Conservation (phyloP, 2,329 filamentous ascomycete species). For the Zasmidium cellare region DNA sequence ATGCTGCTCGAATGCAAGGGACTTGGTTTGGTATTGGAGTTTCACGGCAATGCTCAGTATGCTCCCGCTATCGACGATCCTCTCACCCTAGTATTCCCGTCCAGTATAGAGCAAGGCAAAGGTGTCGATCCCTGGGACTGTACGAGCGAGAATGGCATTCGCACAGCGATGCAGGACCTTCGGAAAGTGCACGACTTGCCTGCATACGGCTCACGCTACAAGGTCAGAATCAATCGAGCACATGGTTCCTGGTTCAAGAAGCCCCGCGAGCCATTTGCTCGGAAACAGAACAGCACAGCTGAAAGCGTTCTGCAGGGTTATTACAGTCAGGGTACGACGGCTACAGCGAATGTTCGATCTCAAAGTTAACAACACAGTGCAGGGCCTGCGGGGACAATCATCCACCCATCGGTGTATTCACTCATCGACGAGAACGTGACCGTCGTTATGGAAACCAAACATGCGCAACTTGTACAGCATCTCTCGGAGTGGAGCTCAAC, state of each 20-base stretch:
- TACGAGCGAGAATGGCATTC: background rate
- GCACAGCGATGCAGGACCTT: background rate
- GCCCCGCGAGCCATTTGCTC: background rate
- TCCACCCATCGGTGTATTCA: slow-evolving; percentile 31
- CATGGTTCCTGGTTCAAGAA: background rate
- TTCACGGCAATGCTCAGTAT: background rate
- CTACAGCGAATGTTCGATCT: background rate
- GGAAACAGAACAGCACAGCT: background rate
- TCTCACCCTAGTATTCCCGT: background rate
- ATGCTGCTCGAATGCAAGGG: slow-evolving; percentile 35
- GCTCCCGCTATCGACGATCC: background rate
- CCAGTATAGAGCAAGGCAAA: background rate
- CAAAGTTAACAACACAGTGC: background rate
- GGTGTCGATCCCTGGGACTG: background rate
- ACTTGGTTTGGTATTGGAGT: background rate
- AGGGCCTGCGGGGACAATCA: slow-evolving; percentile 25
- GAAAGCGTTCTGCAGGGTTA: background rate
- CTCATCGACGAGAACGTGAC: slow-evolving; percentile 21
- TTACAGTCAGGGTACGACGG: background rate
- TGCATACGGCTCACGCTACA: background rate
- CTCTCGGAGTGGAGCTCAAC: background rate
- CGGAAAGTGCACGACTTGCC: background rate
- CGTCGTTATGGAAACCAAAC: background rate
- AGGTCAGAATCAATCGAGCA: background rate
- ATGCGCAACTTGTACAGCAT: background rate